Evolutionary conservation across 2,329 filamentous ascomycete species (phyloP), one percentile per base, ranked within the genome.

Genomic region (Alternaria gansuensis): DNA sequence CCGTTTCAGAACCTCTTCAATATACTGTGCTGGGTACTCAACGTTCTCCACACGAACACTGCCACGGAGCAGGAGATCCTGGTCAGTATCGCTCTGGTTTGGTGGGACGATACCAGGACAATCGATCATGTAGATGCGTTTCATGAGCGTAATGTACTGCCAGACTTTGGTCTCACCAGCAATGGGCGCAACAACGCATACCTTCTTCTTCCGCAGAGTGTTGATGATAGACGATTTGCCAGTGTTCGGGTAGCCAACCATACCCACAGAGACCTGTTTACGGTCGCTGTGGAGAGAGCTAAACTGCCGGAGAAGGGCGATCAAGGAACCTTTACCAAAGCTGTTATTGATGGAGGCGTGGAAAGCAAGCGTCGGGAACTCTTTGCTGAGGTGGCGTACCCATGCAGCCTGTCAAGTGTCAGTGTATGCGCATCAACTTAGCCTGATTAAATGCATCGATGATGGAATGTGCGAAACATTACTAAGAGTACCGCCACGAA

Each of bases 211-310:
- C 44, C 93, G 87, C 3, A 99, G 82, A 0, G 94, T 97, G 80
- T 99, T 99, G 81, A 99, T 98, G 67, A 99, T 95, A 41, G 91
- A 95, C 3, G 91, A 96, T 79, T 99, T 99, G 70, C 95, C 95
- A 0, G 92, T 93, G 71, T 98, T 99, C 3, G 95, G 95, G 66
- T 95, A 95, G 31, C 89, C 89, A 67, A 96, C 91, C 64, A 96
- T 85, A 37, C 94, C 94, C 28, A 97, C 93, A 3, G 91, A 94
- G 48, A 99, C 93, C 76, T 99, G 95, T 77, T 98, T 98, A 59
- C 94, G 87, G 63, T 95, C 90, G 39, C 89, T 89, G 76, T 98
- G 94, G 13, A 99, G 84, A 10, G 90, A 88, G 2, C 92, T 95
- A 74, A 98, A 99, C 80, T 99, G 95, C 33, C 94, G 87, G 9